Evolutionary conservation across 1,284 basidiomycete genomes (phyloP), one percentile per base, ranked within the genome.

Genomic region (Neotropicomus parvogracilis): DNA sequence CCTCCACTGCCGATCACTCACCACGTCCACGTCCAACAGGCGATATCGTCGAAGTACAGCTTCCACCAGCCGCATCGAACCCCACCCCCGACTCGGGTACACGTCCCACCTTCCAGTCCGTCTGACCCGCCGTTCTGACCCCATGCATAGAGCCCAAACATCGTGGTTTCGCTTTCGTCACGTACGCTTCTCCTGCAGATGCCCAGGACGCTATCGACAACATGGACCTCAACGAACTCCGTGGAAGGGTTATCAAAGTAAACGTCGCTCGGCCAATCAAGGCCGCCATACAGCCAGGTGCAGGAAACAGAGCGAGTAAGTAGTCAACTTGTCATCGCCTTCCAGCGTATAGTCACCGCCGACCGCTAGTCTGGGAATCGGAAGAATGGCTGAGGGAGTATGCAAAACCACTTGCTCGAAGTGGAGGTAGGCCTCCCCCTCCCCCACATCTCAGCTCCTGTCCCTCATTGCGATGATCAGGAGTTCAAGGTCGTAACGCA

Each of bases 201-300:
- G 88, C 88, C 10, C 87, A 88, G 62, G 88, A 90, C 65, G 88
- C 88, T 38, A 91, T 91, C 54, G 88, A 91, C 72, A 91, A 91
- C 67, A 91, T 91, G 88, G 88, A 91, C 64, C 71, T 89, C 62
- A 91, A 91, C 58, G 88, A 90, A 63, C 68, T 90, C 28, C 72
- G 74, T 19, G 87, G 85, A 27, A 79, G 77, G 47, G 85, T 90
- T 20, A 66, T 91, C 52, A 87, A 85, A 63, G 87, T 89, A 38
- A 90, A 86, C 59, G 67, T 89, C 28, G 88, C 88, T 16, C 75
- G 83, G 32, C 85, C 85, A 4, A 78, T 81, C 73, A 89, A 86
- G 59, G 75, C 75, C 3, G 75, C 77, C 3, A 66, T 79, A 31
- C 83, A 86, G 55, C 76, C 78, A 24, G 72, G 74, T 48, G 51